Evolutionary conservation across 495 filamentous ascomycete species (phyloP), one percentile per base, ranked within the genome.

Genomic region (Entonaema liquescens): DNA sequence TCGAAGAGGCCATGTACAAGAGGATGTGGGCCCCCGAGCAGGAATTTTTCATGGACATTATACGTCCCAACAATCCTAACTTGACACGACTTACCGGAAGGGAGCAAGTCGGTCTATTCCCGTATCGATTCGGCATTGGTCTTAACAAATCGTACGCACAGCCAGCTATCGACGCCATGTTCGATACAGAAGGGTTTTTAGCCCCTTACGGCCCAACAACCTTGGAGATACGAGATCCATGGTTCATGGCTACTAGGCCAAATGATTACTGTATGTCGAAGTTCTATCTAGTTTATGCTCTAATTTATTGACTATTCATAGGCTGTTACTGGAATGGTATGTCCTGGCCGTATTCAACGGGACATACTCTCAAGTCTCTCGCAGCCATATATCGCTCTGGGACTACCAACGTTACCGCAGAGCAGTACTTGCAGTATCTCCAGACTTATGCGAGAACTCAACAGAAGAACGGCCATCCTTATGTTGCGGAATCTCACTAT

Each of bases 291-390:
- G n/a, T n/a, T n/a, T n/a, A n/a, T n/a, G n/a, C n/a, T n/a, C n/a
- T n/a, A 53, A 44, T 26, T 58, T 47, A 29, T 49, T 72, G 8
- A 72, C 56, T n/a, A 5, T 3, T 26, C 52, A 9, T 59, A 77
- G 75, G 75, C 13, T 84, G 82, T 54, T 76, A 75, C 52, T 83
- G 82, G 82, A 79, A 83, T 55, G 82, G 82, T 17, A 81, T 81
- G 72, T 82, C 80, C 21, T 84, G 82, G 82, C 82, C 82, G 15
- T 84, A 79, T 62, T 78, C 76, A 1, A 84, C 82, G 17, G 65
- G 72, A 7, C 78, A 80, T 52, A 77, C 75, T 7, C 70, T 79
- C 2, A 78, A 77, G 42, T 78, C 78, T 0, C 68, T 80, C 42
- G 77, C 78, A 28, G 71, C 50, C 21, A 78, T 82, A 61, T 82